phyloP scores from a whole-genome alignment of 176 grass and related monocot genomes.

The Lolium multiflorum region DNA sequence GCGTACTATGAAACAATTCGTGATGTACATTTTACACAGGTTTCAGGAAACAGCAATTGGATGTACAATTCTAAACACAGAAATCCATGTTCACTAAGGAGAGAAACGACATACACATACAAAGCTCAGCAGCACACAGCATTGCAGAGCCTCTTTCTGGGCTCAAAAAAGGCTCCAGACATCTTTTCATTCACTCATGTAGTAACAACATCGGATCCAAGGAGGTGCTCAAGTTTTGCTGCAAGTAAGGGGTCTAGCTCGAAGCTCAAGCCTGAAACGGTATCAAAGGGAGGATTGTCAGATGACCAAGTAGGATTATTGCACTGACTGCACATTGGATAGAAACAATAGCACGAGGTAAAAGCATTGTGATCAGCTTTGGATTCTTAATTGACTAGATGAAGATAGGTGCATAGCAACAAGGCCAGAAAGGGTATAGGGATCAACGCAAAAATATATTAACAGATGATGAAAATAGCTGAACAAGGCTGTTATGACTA shows the following conservation, averaged over 20 bases:
- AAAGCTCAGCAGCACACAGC: not conserved
- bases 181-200: not conserved
- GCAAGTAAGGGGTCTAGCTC: not conserved
- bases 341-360: not conserved
- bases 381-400: too few species aligned
- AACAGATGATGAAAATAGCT: too few species aligned
- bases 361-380: too few species aligned
- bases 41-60: not conserved
- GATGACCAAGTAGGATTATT: too few species aligned
- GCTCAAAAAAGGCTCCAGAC: not conserved
- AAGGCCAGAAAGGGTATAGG: too few species aligned
- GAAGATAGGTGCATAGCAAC: too few species aligned
- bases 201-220: not conserved
- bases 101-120: too few species aligned
- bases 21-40: constrained; percentile 32
- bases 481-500: not conserved
- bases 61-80: constrained; percentile 40
- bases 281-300: too few species aligned
- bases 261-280: constrained; percentile 43
- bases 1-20: not conserved
- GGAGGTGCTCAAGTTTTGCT: constrained; percentile 6
- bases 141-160: not conserved
- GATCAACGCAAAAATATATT: too few species aligned
- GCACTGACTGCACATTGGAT: not conserved
- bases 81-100: not conserved